Conservation (phyloP, 2,329 filamentous ascomycete species). For the Diaporthe helianthi region DNA sequence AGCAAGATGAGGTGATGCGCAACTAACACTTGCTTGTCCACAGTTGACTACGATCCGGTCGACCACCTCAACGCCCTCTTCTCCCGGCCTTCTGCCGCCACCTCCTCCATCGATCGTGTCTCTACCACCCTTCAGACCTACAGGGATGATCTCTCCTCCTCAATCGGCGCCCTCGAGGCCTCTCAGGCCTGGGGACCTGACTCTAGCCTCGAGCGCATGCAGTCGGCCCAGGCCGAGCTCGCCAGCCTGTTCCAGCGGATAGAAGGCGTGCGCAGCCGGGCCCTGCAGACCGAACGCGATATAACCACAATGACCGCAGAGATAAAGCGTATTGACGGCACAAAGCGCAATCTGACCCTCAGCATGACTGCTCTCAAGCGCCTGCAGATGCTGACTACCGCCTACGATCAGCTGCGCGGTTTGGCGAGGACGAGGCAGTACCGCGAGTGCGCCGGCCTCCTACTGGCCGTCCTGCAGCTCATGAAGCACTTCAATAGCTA, state of each 20-base stretch:
- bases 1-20: conserved; percentile 22
- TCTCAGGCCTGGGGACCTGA: conserved; percentile 85
- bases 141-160: conserved; percentile 81
- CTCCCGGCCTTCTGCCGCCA: conserved; percentile 83
- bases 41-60: conserved; percentile 87
- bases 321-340: conserved; percentile 95
- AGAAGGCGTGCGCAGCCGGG: conserved; percentile 87
- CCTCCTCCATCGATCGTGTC: conserved; percentile 77
- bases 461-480: conserved; percentile 95
- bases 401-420: conserved; percentile 93
- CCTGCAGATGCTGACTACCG: conserved; percentile 97
- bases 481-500: conserved; percentile 99
- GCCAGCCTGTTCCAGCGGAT: conserved; percentile 92
- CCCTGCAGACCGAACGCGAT: conserved; percentile 89
- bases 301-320: conserved; percentile 99
- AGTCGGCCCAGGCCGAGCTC: conserved; percentile 88
- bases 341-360: conserved; percentile 93
- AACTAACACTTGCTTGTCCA: background rate
- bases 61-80: conserved; percentile 94
- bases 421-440: conserved; percentile 89
- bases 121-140: conserved; percentile 76
- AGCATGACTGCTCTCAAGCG: conserved; percentile 98
- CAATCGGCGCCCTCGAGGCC: conserved; percentile 76
- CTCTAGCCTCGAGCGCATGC: conserved; percentile 89
- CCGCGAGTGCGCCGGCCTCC: conserved; percentile 88